Evolutionary conservation across 2,329 filamentous ascomycete species (phyloP), one percentile per base, ranked within the genome.

Genomic region (Exophiala calicioides): DNA sequence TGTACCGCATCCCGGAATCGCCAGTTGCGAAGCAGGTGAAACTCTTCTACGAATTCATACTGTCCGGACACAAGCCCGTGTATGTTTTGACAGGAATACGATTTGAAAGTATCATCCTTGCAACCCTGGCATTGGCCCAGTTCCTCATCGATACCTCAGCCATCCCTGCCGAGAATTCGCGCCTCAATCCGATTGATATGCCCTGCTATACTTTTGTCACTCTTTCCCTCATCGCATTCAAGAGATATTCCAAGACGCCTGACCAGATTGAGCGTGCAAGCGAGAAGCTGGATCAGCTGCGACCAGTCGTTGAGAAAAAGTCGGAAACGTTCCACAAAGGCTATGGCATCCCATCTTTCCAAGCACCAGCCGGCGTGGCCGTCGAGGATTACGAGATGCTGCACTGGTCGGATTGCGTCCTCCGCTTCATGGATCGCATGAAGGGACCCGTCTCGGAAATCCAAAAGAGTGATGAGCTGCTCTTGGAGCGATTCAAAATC

Each of bases 351-450:
- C 34, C 37, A 36, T 49, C 37, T 40, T 55, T 52, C 44, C 52
- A 20, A 20, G 48, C 48, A 12, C 26, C 23, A 2, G 16, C 8
- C 10, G 18, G 37, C 5, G n/a, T 12, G 16, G 26, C 9, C 6
- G 21, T 23, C 8, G 24, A 30, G 18, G 31, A 5, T 23, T 50
- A 52, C 16, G n/a, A 13, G 9, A 42, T 45, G 42, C 39, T 35
- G 15, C 46, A 53, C 21, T 58, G 53, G 53, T 29, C 50, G 8
- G 48, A 52, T 19, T 38, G 33, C n/a, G 33, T 58, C 15, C 15
- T 56, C n/a, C n/a, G n/a, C n/a, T n/a, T n/a, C n/a, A n/a, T n/a
- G n/a, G n/a, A n/a, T n/a, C n/a, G n/a, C n/a, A n/a, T n/a, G n/a
- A n/a, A n/a, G n/a, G n/a, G n/a, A n/a, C n/a, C n/a, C n/a, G n/a